Base-by-base conservation (phyloP, 2,329 filamentous ascomycete species). In the Rhynchosporium graminicola region DNA sequence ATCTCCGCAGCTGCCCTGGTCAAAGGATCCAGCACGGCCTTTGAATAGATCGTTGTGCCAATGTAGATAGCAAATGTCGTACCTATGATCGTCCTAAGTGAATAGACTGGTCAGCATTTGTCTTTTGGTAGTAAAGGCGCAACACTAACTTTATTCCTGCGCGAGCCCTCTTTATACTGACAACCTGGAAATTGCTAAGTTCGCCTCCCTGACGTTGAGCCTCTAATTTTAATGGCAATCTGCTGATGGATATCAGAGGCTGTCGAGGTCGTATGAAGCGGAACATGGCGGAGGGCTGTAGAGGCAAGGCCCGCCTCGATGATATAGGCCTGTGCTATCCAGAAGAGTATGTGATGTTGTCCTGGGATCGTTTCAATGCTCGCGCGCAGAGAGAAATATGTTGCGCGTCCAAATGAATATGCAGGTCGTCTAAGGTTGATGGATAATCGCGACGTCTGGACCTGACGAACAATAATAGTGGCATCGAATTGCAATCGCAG, bases 21-120 rank as follows among this genome's bases (percentile, higher is more conserved):
- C 2, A 84, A 64, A 1, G 80, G 79, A 59, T 77, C 77, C 28
- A 83, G 71, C 15, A 85, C 77, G n/a, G 80, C 69, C 9, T 72
- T 75, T 31, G 73, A 73, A 70, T 82, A 83, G 40, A 81, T 69
- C 42, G 77, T 71, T 68, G 74, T 82, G 65, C 77, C 73, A 48
- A 69, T 46, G 62, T 71, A 75, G 42, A 66, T 78, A 2, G 75
- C 64, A 48, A 78, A 75, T 45, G 73, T 61, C 5, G 67, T 69
- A 10, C 75, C 63, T n/a, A 76, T 56, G 20, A 76, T 12, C 10
- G 58, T 59, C 57, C 70, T 72, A 43, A 7, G 46, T 4, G 31
- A 33, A 9, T 7, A 36, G 31, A 33, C 9, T 20, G 3, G 50
- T 63, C 51, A 63, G 57, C 40, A 20, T 36, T 47, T 38, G 13